Evolutionary conservation across 495 filamentous ascomycete species (phyloP).

Genomic region (Daldinia bambusicola): DNA sequence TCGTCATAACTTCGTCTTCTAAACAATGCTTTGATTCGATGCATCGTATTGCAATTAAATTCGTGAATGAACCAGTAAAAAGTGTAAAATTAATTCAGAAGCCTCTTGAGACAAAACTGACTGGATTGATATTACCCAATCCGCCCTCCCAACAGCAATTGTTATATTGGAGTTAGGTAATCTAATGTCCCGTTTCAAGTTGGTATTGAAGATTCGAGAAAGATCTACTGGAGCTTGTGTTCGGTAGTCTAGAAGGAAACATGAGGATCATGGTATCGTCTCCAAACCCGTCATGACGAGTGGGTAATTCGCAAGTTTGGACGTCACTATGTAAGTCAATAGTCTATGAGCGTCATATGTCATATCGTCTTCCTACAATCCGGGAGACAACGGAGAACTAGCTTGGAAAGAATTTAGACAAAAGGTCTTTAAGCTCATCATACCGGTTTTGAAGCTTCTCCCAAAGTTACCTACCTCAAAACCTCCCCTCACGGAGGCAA

Average conservation of each 20-base stretch:
- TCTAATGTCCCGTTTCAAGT: neutral
- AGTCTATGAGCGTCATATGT: neutral
- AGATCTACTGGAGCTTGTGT: neutral
- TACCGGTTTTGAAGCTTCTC: neutral
- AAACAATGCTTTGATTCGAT: constrained; percentile 14
- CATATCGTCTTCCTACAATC: neutral
- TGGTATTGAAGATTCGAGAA: neutral
- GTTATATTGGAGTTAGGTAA: neutral
- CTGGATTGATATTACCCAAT: neutral
- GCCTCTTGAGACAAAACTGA: neutral
- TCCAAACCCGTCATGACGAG: neutral
- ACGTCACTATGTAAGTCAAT: neutral
- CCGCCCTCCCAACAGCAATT: neutral
- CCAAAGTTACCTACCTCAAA: neutral
- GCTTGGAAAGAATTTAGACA: neutral
- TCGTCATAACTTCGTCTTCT: constrained; percentile 17
- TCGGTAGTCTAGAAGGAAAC: neutral
- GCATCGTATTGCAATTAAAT: constrained; percentile 9
- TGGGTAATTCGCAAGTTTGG: neutral
- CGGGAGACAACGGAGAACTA: neutral
- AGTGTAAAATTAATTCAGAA: neutral
- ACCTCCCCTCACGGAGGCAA: neutral
- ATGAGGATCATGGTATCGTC: neutral
- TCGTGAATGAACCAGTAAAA: neutral
- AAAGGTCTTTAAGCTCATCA: neutral